A percentile compares a stretch with the other conserved stretches of the same genome.
Evolutionary conservation across 257 asterid genomes (phyloP).

Genomic region (Cruciata laevipes): DNA sequence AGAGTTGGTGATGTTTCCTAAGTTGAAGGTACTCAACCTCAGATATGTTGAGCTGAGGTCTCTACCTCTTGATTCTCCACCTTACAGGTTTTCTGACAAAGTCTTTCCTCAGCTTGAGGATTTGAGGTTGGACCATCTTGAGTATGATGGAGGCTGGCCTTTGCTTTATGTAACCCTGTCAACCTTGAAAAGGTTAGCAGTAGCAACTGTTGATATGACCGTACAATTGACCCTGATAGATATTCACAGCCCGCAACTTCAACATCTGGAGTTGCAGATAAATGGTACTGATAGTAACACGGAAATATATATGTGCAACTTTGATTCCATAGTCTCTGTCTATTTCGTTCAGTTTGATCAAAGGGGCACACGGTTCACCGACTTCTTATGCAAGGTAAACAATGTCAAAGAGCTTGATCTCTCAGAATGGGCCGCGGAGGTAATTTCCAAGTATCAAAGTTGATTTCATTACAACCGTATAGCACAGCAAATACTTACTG

Average conservation of each 20-base stretch:
- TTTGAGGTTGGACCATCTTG: not conserved
- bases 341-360: not conserved
- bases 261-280: not conserved
- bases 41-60: too few relatives aligned
- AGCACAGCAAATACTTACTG: too few relatives aligned
- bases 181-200: not conserved
- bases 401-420: too few relatives aligned
- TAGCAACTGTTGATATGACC: too few relatives aligned
- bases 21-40: not conserved
- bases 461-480: too few relatives aligned
- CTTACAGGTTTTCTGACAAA: not conserved
- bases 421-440: too few relatives aligned
- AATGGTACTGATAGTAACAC: accelerated
- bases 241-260: not conserved
- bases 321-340: not conserved
- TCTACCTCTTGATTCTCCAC: too few relatives aligned
- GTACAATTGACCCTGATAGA: too few relatives aligned
- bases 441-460: too few relatives aligned
- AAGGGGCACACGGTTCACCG: too few relatives aligned
- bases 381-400: too few relatives aligned
- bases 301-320: not conserved
- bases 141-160: not conserved
- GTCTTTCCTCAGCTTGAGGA: not conserved
- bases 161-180: not conserved
- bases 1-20: not conserved